These are phyloP conservation scores for Cerrena zonata DNA, from an alignment of 1,284 basidiomycete species.

Conservation along the genomic window DNA sequence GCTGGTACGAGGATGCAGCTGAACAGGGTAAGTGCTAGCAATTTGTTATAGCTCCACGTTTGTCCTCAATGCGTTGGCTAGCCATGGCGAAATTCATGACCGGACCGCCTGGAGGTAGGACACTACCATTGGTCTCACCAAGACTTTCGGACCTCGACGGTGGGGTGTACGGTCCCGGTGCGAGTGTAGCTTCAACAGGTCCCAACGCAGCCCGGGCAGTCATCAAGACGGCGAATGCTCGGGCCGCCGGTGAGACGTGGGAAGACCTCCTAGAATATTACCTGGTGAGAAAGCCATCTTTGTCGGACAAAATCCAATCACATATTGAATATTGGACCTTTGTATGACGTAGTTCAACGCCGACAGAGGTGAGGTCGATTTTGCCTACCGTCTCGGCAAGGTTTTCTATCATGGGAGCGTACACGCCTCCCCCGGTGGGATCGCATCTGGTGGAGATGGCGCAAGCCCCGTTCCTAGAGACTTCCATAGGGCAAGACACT, in stretches of 20 bases:
- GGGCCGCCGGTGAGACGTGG: constrained; percentile 84
- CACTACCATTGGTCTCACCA: constrained; percentile 77
- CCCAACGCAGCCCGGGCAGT: constrained; percentile 65
- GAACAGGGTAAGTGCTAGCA: constrained; percentile 56
- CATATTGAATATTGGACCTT: constrained; percentile 6
- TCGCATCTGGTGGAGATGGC: constrained; percentile 81
- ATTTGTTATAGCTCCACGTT: not conserved
- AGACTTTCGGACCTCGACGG: constrained; percentile 86
- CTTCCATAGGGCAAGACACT: constrained; percentile 68
- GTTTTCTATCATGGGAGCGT: constrained; percentile 93
- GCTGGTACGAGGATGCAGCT: constrained; percentile 84
- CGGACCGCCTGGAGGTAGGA: constrained; percentile 88
- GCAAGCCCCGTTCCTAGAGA: constrained; percentile 76
- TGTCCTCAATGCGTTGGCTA: constrained; percentile 23
- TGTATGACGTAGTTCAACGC: constrained; percentile 70
- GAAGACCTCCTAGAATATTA: constrained; percentile 90
- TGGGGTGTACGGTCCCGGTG: constrained; percentile 89
- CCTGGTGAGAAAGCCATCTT: no score
- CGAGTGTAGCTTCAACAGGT: constrained; percentile 84
- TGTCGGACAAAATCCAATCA: constrained; percentile 17
- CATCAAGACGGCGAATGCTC: constrained; percentile 77
- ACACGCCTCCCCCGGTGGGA: constrained; percentile 67
- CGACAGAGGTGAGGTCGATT: constrained; percentile 80
- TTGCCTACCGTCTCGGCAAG: constrained; percentile 82
- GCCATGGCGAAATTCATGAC: constrained; percentile 70